A percentile compares a stretch with the other conserved stretches of the same genome.
Conservation (phyloP, 2,329 filamentous ascomycete genomes). For the Xylaria multiplex region DNA sequence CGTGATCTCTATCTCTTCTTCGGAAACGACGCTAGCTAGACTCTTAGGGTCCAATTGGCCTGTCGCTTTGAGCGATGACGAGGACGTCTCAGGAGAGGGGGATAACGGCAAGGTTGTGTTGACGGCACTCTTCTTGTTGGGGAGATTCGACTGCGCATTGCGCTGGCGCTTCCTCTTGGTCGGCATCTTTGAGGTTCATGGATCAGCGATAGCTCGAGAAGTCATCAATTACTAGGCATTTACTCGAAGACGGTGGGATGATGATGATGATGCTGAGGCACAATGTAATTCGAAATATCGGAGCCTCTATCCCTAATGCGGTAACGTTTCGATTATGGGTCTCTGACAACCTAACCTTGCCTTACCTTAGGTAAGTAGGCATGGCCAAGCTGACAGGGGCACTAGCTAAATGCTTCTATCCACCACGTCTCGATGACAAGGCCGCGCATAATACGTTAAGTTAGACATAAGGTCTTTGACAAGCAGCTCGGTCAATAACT, state of each 20-base stretch:
- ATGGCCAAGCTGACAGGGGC: too few relatives aligned
- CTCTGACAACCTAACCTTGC: too few relatives aligned
- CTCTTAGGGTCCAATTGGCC: slow-evolving; percentile 57
- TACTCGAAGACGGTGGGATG: slow-evolving; percentile 4
- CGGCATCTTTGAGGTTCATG: slow-evolving; percentile 52
- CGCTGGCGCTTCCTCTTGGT: slow-evolving; percentile 57
- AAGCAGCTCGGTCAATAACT: too few relatives aligned
- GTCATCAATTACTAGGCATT: not conserved
- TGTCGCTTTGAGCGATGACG: slow-evolving; percentile 51
- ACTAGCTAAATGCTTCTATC: too few relatives aligned
- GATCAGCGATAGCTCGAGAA: not conserved
- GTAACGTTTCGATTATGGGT: slow-evolving; percentile 3
- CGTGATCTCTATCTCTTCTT: slow-evolving; percentile 73
- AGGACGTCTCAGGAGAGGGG: slow-evolving; percentile 43
- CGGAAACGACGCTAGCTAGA: slow-evolving; percentile 64
- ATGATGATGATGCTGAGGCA: not conserved
- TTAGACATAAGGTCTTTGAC: too few relatives aligned
- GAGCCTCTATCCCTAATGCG: slow-evolving; percentile 13
- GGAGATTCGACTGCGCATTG: slow-evolving; percentile 45
- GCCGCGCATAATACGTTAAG: too few relatives aligned
- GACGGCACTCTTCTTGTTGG: slow-evolving; percentile 50
- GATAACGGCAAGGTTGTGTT: slow-evolving; percentile 47
- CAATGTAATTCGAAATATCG: slow-evolving; percentile 1
- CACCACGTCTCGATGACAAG: too few relatives aligned
- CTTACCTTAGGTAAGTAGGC: too few relatives aligned